These are phyloP conservation scores for Pseudogymnoascus sp. DNA, from an alignment of 2,329 filamentous ascomycete species.

Conservation along the genomic window DNA sequence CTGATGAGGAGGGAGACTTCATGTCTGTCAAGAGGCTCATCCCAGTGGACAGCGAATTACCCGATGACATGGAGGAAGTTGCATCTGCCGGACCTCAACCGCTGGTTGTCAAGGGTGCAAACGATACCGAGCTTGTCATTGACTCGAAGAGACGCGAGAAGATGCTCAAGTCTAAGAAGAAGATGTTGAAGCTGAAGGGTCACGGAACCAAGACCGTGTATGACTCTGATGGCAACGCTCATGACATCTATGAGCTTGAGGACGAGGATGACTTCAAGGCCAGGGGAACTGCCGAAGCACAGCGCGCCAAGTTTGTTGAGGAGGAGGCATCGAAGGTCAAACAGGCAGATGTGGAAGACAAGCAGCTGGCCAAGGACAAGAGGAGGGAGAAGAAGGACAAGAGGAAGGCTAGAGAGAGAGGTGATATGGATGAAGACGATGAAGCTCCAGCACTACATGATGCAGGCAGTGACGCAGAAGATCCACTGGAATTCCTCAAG, in stretches of 20 bases:
- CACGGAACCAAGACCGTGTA: conserved; percentile 80
- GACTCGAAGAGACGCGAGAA: conserved; percentile 96
- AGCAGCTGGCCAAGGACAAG: conserved; percentile 70
- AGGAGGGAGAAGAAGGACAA: conserved; percentile 67
- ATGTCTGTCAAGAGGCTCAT: conserved; percentile 84
- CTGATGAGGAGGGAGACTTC: conserved; percentile 73
- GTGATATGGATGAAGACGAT: conserved; percentile 37
- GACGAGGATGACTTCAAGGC: conserved; percentile 72
- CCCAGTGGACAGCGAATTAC: conserved; percentile 53
- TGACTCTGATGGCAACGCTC: conserved; percentile 82
- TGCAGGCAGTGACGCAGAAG: conserved; percentile 38
- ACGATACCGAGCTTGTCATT: conserved; percentile 66
- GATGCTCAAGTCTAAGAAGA: conserved; percentile 90
- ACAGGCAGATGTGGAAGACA: conserved; percentile 74
- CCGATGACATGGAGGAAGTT: conserved; percentile 31
- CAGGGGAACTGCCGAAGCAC: conserved; percentile 66
- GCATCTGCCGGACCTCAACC: conserved; percentile 33
- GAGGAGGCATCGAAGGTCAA: conserved; percentile 64
- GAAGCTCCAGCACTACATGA: conserved; percentile 25
- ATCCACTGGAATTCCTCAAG: conserved; percentile 49
- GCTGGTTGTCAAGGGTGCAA: conserved; percentile 59
- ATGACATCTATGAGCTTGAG: conserved; percentile 81
- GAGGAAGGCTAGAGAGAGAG: conserved; percentile 57
- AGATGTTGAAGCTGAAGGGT: conserved; percentile 83
- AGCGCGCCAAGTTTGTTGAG: conserved; percentile 70